phyloP scores from a whole-genome alignment of 148 eudicot genomes.

The Nepenthes mirabilis region DNA sequence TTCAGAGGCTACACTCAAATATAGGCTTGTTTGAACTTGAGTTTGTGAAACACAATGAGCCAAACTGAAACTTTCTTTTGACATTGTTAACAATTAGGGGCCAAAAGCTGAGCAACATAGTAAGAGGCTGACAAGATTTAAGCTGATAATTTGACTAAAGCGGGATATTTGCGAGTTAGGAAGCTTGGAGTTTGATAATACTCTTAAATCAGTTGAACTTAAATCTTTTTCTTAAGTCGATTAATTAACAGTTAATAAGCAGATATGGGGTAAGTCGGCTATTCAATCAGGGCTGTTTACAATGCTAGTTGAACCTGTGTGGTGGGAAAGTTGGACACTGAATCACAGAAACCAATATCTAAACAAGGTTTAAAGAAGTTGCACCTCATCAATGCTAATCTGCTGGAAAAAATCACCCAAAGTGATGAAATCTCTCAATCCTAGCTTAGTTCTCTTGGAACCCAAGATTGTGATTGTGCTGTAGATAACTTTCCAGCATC shows the following conservation, averaged over 20 bases:
- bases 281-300: too few species aligned
- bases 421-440: slow-evolving; percentile 73
- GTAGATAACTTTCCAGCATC: slow-evolving; percentile 79
- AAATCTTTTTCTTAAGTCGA: too few species aligned
- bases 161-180: neutral
- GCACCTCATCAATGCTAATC: slow-evolving; percentile 67
- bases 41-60: neutral
- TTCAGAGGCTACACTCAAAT: too few species aligned
- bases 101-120: neutral
- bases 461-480: slow-evolving; percentile 87
- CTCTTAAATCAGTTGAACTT: too few species aligned
- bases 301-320: too few species aligned
- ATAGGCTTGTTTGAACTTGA: neutral
- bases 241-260: too few species aligned
- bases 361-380: slow-evolving; percentile 3
- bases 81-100: neutral
- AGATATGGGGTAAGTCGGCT: too few species aligned
- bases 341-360: too few species aligned
- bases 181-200: too few species aligned
- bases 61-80: neutral
- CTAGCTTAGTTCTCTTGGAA: slow-evolving; percentile 82
- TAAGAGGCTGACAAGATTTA: neutral
- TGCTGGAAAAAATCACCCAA: slow-evolving; percentile 67
- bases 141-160: too few species aligned
- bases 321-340: too few species aligned